Percentiles rank a stretch among this genome's conserved stretches.
phyloP scores from a whole-genome alignment of 2,329 filamentous ascomycete genomes.

The Venturia asperata region DNA sequence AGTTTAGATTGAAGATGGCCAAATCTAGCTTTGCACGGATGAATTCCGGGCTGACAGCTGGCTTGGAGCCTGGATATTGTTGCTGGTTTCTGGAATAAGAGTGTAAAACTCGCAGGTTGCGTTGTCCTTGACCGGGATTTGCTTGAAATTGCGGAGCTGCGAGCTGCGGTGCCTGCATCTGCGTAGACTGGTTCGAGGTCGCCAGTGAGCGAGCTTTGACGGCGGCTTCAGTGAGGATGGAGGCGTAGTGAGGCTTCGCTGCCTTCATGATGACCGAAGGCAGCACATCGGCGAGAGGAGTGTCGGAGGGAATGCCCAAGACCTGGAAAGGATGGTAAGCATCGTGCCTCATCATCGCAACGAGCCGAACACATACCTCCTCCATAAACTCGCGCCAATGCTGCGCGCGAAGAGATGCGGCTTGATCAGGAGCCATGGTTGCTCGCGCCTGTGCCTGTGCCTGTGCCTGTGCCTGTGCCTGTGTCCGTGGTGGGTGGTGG shows the following conservation, averaged over 20 bases:
- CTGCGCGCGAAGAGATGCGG: neutral
- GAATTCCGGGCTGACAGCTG: neutral
- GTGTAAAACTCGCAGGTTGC: neutral
- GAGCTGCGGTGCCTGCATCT: neutral
- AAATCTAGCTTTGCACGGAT: neutral
- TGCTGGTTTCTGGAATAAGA: neutral
- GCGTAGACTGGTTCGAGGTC: neutral
- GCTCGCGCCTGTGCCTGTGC: too few species aligned
- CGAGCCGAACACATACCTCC: neutral
- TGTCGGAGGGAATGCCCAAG: constrained; percentile 5
- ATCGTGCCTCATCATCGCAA: neutral
- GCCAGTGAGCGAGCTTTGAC: constrained; percentile 12
- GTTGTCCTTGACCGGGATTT: neutral
- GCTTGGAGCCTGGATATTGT: neutral
- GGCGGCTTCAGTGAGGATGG: constrained; percentile 9
- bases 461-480: neutral
- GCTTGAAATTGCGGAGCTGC: neutral
- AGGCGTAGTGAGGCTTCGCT: constrained; percentile 11
- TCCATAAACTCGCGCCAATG: constrained; percentile 14
- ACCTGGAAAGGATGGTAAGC: neutral
- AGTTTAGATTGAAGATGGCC: neutral
- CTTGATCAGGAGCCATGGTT: constrained; percentile 1
- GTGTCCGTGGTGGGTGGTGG: too few species aligned
- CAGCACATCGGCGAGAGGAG: constrained; percentile 11
- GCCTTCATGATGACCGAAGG: constrained; percentile 12